phyloP scores from a whole-genome alignment of 2,329 filamentous ascomycete genomes.

The Arthrobotrys musiformis region DNA sequence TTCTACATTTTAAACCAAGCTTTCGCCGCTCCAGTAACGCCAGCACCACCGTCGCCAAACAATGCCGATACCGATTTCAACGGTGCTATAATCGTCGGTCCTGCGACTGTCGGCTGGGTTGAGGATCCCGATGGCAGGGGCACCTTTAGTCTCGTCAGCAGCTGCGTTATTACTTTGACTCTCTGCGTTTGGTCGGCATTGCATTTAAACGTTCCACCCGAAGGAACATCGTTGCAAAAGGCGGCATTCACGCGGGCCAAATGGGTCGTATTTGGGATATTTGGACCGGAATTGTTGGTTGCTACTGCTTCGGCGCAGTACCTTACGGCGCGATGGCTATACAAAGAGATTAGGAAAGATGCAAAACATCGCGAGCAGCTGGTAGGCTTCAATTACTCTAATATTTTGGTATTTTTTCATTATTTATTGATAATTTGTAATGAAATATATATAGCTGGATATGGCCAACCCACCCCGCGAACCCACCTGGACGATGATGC shows the following conservation, averaged over 20 bases:
- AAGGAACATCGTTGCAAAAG: constrained; percentile 27
- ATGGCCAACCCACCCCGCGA: constrained; percentile 41
- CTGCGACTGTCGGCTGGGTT: constrained; percentile 52
- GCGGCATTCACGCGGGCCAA: constrained; percentile 57
- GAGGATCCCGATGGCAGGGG: constrained; percentile 60
- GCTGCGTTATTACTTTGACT: constrained; percentile 61
- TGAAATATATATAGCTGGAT: constrained; percentile 9
- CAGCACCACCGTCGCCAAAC: no score
- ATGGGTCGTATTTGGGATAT: constrained; percentile 61
- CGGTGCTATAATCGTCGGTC: neutral
- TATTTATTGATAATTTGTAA: neutral
- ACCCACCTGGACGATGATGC: constrained; percentile 47
- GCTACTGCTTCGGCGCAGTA: constrained; percentile 58
- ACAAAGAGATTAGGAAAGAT: constrained; percentile 38
- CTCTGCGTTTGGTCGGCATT: constrained; percentile 63
- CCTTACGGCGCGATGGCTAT: constrained; percentile 36
- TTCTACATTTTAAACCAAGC: constrained; percentile 11
- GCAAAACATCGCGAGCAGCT: constrained; percentile 32
- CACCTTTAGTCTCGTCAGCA: constrained; percentile 61
- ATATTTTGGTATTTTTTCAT: neutral
- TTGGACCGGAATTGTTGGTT: constrained; percentile 61
- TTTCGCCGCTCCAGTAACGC: constrained; percentile 22
- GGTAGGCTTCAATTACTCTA: neutral
- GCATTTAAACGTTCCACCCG: constrained; percentile 62
- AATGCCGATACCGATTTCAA: neutral